Evolutionary conservation across 768 basidiomycete species (phyloP).

Genomic region (Macrolepiota albuminosa): DNA sequence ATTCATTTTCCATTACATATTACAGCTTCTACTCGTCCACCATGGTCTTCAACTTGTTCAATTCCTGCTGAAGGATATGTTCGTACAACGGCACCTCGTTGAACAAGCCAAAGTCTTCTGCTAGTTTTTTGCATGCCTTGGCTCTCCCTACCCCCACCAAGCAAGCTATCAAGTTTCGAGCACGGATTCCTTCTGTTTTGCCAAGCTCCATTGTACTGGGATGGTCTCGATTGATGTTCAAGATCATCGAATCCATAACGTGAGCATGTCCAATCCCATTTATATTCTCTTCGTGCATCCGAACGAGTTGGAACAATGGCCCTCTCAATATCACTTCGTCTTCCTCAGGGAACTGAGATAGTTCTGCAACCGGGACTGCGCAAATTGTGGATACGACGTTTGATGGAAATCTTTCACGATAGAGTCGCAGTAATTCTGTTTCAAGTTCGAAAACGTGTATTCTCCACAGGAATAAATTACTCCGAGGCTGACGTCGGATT

Average conservation of each 20-base stretch:
- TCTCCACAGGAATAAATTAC: constrained; percentile 15
- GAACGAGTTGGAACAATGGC: constrained; percentile 20
- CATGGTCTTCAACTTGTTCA: constrained; percentile 4
- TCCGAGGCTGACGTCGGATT: constrained; percentile 1
- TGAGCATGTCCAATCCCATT: constrained; percentile 4
- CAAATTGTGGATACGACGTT: constrained; percentile 19
- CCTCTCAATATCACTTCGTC: constrained; percentile 19
- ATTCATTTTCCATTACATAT: background rate
- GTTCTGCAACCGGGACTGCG: constrained; percentile 17
- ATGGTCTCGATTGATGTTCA: constrained; percentile 19
- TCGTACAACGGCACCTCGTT: constrained; percentile 13
- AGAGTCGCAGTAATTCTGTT: constrained; percentile 9
- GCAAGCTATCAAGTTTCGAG: constrained; percentile 13
- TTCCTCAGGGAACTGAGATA: constrained; percentile 18
- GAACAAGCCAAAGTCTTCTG: constrained; percentile 10
- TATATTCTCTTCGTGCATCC: constrained; percentile 12
- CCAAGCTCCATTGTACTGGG: constrained; percentile 21
- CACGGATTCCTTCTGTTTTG: constrained; percentile 13
- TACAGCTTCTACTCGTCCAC: background rate
- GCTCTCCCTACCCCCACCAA: constrained; percentile 17
- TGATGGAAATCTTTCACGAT: constrained; percentile 14
- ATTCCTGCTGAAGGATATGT: constrained; percentile 5
- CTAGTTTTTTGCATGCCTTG: constrained; percentile 16
- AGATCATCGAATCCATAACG: constrained; percentile 17
- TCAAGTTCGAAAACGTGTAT: constrained; percentile 17